Evolutionary conservation across 2,329 filamentous ascomycete species (phyloP), one percentile per base, ranked within the genome.

Genomic region (Curvularia hawaiiensis): DNA sequence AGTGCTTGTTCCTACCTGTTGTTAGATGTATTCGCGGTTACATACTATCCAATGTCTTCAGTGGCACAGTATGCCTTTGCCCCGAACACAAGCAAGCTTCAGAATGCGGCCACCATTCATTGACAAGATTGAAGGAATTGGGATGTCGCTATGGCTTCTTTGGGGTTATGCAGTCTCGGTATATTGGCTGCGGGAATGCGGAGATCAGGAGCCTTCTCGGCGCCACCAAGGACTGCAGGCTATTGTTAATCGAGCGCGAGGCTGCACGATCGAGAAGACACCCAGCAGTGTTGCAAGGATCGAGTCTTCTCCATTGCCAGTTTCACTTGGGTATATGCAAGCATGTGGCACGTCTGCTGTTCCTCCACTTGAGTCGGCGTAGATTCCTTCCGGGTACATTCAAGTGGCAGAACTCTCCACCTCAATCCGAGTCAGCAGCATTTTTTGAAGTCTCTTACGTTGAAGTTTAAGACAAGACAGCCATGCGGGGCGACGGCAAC

Each of bases 201-300:
- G 47, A 40, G 47, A 50, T 20, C 24, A 14, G 47, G 16, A 39
- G 47, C 16, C 33, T 20, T 26, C 47, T 50, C 47, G 50, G 39
- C 50, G 26, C 28, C 28, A 20, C 18, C 18, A 43, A 33, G 39
- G 39, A 22, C 26, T 52, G 39, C 28, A 45, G 7, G 28, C 40
- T 33, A 26, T 40, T 51, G 50, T 28, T 22, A 52, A 45, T 44
- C 39, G 26, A 28, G 35, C 12, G 28, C 24, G 24, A 50, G 47
- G 31, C 26, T 40, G 35, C 24, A 40, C 47, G 35, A 50, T 47
- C 44, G 28, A 47, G 44, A 50, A 40, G 35, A 50, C 24, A 20
- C n/a, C 16, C 26, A 39, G 35, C 24, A 28, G 8, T 50, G 10
- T 24, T 40, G 38, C 22, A 11, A 40, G n/a, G 47, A 40, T 40